Conservation (phyloP, 257 asterid genomes). For the Dorcoceras hygrometricum region DNA sequence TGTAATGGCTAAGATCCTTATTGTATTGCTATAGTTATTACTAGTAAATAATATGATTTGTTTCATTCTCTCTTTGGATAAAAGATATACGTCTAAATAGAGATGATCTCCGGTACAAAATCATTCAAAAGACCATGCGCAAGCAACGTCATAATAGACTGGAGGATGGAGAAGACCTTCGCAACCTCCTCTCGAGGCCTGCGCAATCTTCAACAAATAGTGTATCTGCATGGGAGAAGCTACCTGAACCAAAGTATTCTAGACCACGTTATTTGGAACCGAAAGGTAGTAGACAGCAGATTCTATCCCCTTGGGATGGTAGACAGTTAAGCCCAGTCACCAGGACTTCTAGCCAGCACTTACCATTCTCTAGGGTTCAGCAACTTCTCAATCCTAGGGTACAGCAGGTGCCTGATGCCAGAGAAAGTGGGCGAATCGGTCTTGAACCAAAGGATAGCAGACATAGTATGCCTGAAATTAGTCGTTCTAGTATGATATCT, state of each 20-base stretch:
- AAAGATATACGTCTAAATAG: conserved; percentile 53
- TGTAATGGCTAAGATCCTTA: conserved; percentile 14
- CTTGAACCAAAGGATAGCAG: conserved; percentile 42
- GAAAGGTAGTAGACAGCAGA: conserved; percentile 32
- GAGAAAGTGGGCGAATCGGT: conserved; percentile 35
- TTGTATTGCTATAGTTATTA: conserved; percentile 22
- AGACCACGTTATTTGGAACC: conserved; percentile 39
- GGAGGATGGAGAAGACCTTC: conserved; percentile 63
- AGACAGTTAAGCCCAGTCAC: conserved; percentile 32
- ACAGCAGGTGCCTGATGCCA: conserved; percentile 30
- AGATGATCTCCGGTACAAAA: conserved; percentile 82
- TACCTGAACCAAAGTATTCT: conserved; percentile 42
- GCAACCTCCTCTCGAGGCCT: conserved; percentile 79
- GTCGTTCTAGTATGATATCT: conserved; percentile 29
- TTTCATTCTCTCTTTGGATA: conserved; percentile 24
- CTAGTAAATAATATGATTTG: conserved; percentile 18
- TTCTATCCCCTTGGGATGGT: conserved; percentile 34
- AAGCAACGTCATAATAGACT: conserved; percentile 48
- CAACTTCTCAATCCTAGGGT: conserved; percentile 36
- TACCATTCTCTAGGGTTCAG: conserved; percentile 32
- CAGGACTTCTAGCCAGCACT: conserved; percentile 33
- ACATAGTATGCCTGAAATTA: conserved; percentile 41
- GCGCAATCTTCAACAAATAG: conserved; percentile 62
- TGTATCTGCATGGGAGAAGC: conserved; percentile 32
- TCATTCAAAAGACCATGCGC: conserved; percentile 45